These are phyloP conservation scores for Lepidopterella palustris DNA, from an alignment of 495 filamentous ascomycete genomes.

Conservation along the genomic window DNA sequence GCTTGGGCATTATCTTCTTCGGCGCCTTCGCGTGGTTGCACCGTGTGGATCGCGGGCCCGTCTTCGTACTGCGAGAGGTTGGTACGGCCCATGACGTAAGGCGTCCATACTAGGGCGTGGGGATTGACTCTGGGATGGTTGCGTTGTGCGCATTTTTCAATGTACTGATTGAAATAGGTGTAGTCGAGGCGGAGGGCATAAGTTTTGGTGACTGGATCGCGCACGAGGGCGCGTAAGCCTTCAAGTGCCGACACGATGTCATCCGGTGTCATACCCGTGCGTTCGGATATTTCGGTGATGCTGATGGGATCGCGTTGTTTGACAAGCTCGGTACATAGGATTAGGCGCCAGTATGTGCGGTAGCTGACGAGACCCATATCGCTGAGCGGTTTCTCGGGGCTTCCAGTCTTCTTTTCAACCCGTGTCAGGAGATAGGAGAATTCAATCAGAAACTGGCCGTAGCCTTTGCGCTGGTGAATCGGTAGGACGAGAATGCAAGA, in stretches of 20 bases:
- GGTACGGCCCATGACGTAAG: conserved; percentile 87
- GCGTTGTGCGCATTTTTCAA: conserved; percentile 79
- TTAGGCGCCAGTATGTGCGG: conserved; percentile 89
- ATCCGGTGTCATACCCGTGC: conserved; percentile 92
- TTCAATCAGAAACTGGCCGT: conserved; percentile 92
- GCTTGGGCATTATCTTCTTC: conserved; percentile 53
- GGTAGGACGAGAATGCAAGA: conserved; percentile 94
- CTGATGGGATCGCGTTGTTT: conserved; percentile 56
- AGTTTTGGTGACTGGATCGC: conserved; percentile 78
- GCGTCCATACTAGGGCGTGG: conserved; percentile 85
- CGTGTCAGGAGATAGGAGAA: conserved; percentile 95
- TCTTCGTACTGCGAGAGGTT: conserved; percentile 81
- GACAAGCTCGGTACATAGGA: conserved; percentile 73
- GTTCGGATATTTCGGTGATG: conserved; percentile 75
- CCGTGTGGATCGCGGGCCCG: conserved; percentile 72
- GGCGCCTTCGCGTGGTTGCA: conserved; percentile 68
- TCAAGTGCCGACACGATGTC: conserved; percentile 92
- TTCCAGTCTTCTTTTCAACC: conserved; percentile 89
- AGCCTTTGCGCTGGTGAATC: conserved; percentile 94
- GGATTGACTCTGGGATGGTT: conserved; percentile 79
- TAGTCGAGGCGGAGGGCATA: conserved; percentile 87
- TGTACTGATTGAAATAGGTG: conserved; percentile 73
- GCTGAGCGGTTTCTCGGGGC: conserved; percentile 93
- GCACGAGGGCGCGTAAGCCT: conserved; percentile 76
- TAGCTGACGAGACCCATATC: conserved; percentile 98